These are phyloP conservation scores for Trifolium fragiferum DNA, from an alignment of 306 rosid genomes.

Conservation along the genomic window DNA sequence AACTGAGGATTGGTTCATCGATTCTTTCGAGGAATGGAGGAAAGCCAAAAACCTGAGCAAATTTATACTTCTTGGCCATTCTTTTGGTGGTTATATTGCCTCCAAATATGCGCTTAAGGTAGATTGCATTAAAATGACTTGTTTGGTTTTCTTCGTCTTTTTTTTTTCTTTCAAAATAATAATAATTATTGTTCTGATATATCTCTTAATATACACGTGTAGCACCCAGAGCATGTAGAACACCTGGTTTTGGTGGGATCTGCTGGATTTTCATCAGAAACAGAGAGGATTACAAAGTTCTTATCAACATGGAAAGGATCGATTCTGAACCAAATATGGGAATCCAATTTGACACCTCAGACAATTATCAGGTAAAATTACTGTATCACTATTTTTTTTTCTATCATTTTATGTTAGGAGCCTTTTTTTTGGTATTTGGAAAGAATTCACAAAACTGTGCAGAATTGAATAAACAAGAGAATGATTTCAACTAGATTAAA, in stretches of 20 bases:
- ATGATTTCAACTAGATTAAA: no score
- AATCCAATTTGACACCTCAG: constrained; percentile 92
- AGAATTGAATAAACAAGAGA: no score
- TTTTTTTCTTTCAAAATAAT: background rate
- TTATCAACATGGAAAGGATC: constrained; percentile 95
- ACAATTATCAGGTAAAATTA: constrained; percentile 68
- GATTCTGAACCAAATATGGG: constrained; percentile 83
- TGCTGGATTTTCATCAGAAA: constrained; percentile 73
- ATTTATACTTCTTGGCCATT: constrained; percentile 92
- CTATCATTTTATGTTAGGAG: no score
- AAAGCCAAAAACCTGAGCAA: constrained; percentile 87
- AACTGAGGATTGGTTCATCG: constrained; percentile 95
- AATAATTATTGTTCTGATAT: constrained; percentile 40
- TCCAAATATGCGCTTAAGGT: constrained; percentile 95
- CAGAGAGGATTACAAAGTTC: constrained; percentile 69
- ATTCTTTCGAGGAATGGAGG: constrained; percentile 98
- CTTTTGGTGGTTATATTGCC: constrained; percentile 98
- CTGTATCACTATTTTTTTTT: background rate
- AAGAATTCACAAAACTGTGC: no score
- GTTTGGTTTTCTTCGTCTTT: constrained; percentile 31
- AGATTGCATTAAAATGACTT: constrained; percentile 31
- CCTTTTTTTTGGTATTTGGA: no score
- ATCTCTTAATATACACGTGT: constrained; percentile 38
- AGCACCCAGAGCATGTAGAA: constrained; percentile 95
- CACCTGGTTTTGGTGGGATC: constrained; percentile 93